Conservation (phyloP, 1,139 yeast genomes). For the Tardiomyces blankii region DNA sequence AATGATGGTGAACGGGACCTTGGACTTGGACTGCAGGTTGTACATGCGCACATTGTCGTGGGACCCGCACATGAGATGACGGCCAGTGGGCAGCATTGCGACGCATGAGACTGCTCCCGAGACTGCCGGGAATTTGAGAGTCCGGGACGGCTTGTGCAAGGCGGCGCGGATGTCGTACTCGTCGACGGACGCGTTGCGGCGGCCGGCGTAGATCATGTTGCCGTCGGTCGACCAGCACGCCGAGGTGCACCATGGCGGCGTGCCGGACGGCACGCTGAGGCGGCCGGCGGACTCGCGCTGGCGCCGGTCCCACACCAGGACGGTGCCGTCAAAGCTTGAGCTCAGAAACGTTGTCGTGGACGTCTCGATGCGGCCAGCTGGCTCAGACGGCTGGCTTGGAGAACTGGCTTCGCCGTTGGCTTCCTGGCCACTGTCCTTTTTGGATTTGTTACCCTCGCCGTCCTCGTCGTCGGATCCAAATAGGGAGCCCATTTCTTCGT, state of each 20-base stretch:
- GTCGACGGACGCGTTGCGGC: constrained; percentile 83
- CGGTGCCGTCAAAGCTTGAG: constrained; percentile 74
- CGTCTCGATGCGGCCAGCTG: constrained; percentile 15
- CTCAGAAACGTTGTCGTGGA: constrained; percentile 43
- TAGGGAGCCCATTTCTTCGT: constrained; percentile 57
- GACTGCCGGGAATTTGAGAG: constrained; percentile 68
- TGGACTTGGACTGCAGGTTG: constrained; percentile 49
- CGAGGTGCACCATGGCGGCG: constrained; percentile 96
- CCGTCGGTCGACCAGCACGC: constrained; percentile 88
- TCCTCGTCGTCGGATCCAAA: constrained; percentile 74
- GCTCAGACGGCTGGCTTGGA: too few species aligned
- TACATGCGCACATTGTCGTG: constrained; percentile 81
- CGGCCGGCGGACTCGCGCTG: constrained; percentile 37
- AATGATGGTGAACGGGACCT: constrained; percentile 41
- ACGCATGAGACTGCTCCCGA: constrained; percentile 89
- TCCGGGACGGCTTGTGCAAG: constrained; percentile 37
- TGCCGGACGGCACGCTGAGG: constrained; percentile 48
- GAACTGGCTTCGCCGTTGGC: constrained; percentile 9
- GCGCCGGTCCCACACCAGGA: constrained; percentile 78
- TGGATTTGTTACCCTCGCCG: constrained; percentile 9
- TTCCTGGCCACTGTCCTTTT: too few species aligned
- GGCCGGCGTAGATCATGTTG: constrained; percentile 66
- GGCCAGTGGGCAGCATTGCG: constrained; percentile 67
- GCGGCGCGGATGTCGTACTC: constrained; percentile 69
- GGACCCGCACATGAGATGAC: constrained; percentile 78